Evolutionary conservation across 1,139 yeast species (phyloP).

Genomic region (Yamadazyma blattariae): DNA sequence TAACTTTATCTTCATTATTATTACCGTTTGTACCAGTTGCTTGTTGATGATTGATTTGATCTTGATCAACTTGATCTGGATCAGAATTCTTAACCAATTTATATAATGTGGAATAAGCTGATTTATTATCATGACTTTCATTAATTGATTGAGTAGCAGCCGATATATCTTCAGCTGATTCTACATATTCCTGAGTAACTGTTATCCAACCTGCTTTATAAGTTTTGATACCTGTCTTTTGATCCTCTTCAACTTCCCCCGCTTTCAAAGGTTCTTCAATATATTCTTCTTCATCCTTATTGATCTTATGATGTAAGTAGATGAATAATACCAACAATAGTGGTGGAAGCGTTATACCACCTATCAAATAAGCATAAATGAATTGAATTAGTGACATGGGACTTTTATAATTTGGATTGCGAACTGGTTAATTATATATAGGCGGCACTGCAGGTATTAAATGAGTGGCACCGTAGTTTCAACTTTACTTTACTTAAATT

Average conservation of each 20-base stretch:
- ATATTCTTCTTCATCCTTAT: constrained; percentile 12
- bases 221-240: constrained; percentile 61
- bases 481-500: too few species aligned
- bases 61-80: constrained; percentile 2
- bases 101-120: constrained; percentile 60
- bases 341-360: constrained; percentile 81
- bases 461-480: too few species aligned
- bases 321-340: constrained; percentile 36
- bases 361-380: constrained; percentile 47
- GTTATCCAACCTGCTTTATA: constrained; percentile 78
- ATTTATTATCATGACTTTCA: constrained; percentile 42
- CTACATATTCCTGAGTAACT: constrained; percentile 74
- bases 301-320: constrained; percentile 31
- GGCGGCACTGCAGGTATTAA: too few species aligned
- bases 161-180: constrained; percentile 37
- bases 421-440: constrained; percentile 1
- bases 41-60: not conserved
- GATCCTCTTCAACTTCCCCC: constrained; percentile 60
- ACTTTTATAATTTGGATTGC: constrained; percentile 1
- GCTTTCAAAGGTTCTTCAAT: constrained; percentile 42
- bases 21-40: not conserved
- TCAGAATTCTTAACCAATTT: constrained; percentile 46
- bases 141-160: constrained; percentile 33
- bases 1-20: constrained; percentile 4
- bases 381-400: constrained; percentile 11